phyloP scores from a whole-genome alignment of 768 basidiomycete species.

The Royoungia palumana region DNA sequence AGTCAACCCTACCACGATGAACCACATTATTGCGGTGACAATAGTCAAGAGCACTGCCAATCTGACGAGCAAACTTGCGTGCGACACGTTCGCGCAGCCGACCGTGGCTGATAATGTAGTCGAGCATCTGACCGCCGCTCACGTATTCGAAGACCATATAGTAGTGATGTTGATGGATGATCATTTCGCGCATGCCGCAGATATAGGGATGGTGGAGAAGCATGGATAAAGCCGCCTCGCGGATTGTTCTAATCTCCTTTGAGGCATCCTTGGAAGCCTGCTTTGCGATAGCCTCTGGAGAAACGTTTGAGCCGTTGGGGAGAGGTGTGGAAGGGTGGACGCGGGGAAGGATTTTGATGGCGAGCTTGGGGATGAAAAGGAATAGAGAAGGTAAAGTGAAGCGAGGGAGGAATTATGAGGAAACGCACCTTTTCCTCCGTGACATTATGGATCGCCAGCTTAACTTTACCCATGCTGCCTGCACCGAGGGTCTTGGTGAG shows the following conservation, averaged over 20 bases:
- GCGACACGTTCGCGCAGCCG: slow-evolving; percentile 93
- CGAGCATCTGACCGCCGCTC: slow-evolving; percentile 98
- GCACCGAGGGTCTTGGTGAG: slow-evolving; percentile 96
- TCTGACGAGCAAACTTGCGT: slow-evolving; percentile 96
- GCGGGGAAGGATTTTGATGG: slow-evolving; percentile 98
- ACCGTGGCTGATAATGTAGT: slow-evolving; percentile 99
- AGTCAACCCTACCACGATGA: slow-evolving; percentile 65
- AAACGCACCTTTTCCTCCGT: slow-evolving; percentile 86
- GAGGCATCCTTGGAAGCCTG: slow-evolving; percentile 87
- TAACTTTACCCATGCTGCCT: slow-evolving; percentile 99
- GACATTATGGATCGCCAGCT: slow-evolving; percentile 84
- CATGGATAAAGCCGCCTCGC: slow-evolving; percentile 93
- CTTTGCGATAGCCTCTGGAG: slow-evolving; percentile 62
- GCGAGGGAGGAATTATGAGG: neutral
- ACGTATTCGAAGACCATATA: slow-evolving; percentile 99
- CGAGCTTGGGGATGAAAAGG: slow-evolving; percentile 54
- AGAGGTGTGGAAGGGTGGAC: slow-evolving; percentile 60
- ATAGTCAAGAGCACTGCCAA: slow-evolving; percentile 93
- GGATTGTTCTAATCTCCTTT: slow-evolving; percentile 93
- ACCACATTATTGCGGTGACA: slow-evolving; percentile 98
- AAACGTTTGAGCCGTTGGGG: slow-evolving; percentile 42
- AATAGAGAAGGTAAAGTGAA: slow-evolving; percentile 7
- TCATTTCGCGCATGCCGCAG: slow-evolving; percentile 99
- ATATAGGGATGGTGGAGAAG: slow-evolving; percentile 98
- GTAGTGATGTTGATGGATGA: slow-evolving; percentile 95